Evolutionary conservation across 805 yeast genomes (phyloP).

Genomic region (Sungouiozyma ichnusensis): DNA sequence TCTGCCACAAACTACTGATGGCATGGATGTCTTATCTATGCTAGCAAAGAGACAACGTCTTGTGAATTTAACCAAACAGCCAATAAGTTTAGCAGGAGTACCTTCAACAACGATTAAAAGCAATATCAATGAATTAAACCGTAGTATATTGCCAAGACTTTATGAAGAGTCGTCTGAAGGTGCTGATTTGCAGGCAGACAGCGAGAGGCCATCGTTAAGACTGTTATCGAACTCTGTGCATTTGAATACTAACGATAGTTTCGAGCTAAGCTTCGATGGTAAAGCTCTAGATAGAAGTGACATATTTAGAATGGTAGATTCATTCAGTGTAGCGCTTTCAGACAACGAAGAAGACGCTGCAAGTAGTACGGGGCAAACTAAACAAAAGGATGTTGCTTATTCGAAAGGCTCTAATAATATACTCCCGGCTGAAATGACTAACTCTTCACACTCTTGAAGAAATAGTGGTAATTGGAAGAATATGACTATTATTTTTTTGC

Average conservation of each 20-base stretch:
- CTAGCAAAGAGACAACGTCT: neutral
- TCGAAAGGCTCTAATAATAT: slow-evolving; percentile 6
- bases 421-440: slow-evolving; percentile 12
- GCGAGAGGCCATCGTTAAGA: neutral
- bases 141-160: neutral
- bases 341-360: slow-evolving; percentile 21
- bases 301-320: slow-evolving; percentile 33
- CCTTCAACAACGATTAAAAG: neutral
- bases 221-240: neutral
- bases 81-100: neutral
- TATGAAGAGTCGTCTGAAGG: neutral
- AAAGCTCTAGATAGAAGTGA: slow-evolving; percentile 36
- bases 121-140: neutral
- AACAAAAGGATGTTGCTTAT: slow-evolving; percentile 1
- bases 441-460: neutral
- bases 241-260: slow-evolving; percentile 17
- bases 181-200: neutral
- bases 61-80: neutral
- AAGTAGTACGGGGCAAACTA: neutral
- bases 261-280: slow-evolving; percentile 37
- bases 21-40: neutral
- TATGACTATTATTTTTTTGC: neutral
- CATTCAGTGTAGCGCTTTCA: slow-evolving; percentile 28
- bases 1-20: neutral
- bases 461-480: neutral